Percentiles rank a stretch among this genome's conserved stretches.
These are phyloP conservation scores for Leptodontidium sp. DNA, from an alignment of 2,329 filamentous ascomycete genomes.

Conservation along the genomic window DNA sequence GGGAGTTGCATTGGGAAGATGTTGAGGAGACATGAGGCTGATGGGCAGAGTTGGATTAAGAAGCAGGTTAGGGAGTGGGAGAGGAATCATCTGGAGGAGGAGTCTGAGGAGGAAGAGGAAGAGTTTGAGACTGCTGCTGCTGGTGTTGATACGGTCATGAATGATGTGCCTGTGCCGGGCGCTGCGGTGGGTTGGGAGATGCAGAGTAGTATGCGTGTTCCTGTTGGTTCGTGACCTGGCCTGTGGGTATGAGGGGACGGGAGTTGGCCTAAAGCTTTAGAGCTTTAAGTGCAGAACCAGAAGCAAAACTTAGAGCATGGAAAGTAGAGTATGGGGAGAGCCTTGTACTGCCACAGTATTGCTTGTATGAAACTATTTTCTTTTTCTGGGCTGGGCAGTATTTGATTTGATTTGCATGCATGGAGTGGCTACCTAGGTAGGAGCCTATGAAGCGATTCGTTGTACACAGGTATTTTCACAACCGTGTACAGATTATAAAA, in stretches of 20 bases:
- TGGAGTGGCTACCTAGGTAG: background rate
- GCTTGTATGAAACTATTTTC: background rate
- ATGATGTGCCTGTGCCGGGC: background rate
- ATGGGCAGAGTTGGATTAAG: constrained; percentile 61
- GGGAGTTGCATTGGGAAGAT: constrained; percentile 19
- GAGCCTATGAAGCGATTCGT: background rate
- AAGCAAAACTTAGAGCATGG: background rate
- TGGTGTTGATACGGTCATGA: constrained; percentile 1
- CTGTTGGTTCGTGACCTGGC: constrained; percentile 4
- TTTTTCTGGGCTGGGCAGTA: background rate
- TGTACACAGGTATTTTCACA: background rate
- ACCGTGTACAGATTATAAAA: too few relatives aligned
- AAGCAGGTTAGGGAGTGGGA: constrained; percentile 35
- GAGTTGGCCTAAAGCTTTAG: background rate
- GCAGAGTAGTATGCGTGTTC: background rate
- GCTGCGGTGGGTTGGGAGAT: background rate
- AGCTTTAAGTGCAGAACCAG: background rate
- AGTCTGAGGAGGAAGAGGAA: constrained; percentile 36
- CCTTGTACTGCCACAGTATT: background rate
- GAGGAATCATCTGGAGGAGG: constrained; percentile 26
- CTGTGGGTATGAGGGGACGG: too few relatives aligned
- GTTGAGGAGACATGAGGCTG: constrained; percentile 53
- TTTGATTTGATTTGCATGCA: background rate
- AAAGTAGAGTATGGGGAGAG: background rate
- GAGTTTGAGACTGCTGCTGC: background rate